These are phyloP conservation scores for Punctularia strigosozonata DNA, from an alignment of 768 basidiomycete genomes.

Conservation along the genomic window DNA sequence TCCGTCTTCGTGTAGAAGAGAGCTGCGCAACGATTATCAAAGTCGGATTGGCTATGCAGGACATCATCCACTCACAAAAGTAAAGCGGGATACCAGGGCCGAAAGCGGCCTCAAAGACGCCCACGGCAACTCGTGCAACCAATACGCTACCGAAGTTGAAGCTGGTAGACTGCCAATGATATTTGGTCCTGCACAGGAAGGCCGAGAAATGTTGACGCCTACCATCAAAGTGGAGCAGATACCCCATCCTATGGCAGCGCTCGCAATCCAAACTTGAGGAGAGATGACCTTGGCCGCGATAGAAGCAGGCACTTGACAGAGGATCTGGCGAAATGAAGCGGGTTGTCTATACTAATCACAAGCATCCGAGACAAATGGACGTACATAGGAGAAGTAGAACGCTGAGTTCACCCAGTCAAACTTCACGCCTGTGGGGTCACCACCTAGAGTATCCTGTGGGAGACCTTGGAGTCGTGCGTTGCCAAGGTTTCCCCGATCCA, in stretches of 20 bases:
- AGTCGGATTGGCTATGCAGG: neutral
- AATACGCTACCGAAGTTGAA: conserved; percentile 52
- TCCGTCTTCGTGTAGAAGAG: conserved; percentile 70
- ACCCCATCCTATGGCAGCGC: conserved; percentile 63
- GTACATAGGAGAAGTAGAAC: conserved; percentile 73
- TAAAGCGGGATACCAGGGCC: conserved; percentile 71
- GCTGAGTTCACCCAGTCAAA: conserved; percentile 72
- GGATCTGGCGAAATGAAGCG: conserved; percentile 31
- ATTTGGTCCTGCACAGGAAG: neutral
- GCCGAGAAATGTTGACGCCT: neutral
- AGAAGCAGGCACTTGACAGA: conserved; percentile 58
- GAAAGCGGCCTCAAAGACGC: conserved; percentile 70
- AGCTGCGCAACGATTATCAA: conserved; percentile 25
- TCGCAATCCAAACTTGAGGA: conserved; percentile 57
- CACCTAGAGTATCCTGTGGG: conserved; percentile 47
- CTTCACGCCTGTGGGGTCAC: conserved; percentile 54
- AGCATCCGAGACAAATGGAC: conserved; percentile 9
- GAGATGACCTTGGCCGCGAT: conserved; percentile 55
- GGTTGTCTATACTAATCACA: neutral
- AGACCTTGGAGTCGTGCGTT: conserved; percentile 71
- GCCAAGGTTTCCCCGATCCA: conserved; percentile 71
- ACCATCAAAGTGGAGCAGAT: conserved; percentile 66
- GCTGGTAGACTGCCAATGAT: conserved; percentile 36
- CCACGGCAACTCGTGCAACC: conserved; percentile 48
- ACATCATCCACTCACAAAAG: conserved; percentile 39